These are phyloP conservation scores for Lichtheimia hyalospora DNA, from an alignment of 371 early-diverging fungal species.

Conservation along the genomic window DNA sequence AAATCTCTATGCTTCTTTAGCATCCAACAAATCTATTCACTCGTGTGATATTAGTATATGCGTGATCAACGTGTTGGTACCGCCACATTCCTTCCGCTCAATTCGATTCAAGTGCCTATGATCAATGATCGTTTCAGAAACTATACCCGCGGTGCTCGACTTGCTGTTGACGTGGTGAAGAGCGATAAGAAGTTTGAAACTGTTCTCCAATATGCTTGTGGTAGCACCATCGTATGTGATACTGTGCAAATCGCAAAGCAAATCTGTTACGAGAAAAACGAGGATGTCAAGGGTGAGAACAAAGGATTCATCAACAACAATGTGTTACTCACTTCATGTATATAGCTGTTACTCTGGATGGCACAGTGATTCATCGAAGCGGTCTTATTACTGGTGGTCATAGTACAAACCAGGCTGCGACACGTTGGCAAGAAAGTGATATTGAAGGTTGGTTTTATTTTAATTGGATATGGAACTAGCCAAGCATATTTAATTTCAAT, in stretches of 20 bases:
- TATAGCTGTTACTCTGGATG: slow-evolving; percentile 88
- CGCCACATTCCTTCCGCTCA: slow-evolving; percentile 94
- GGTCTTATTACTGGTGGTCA: slow-evolving; percentile 95
- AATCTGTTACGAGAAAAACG: slow-evolving; percentile 77
- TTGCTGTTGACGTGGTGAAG: slow-evolving; percentile 88
- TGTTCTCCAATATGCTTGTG: slow-evolving; percentile 89
- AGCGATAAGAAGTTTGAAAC: slow-evolving; percentile 77
- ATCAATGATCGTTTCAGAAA: slow-evolving; percentile 83
- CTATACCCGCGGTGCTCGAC: slow-evolving; percentile 72
- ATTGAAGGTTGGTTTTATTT: slow-evolving; percentile 51
- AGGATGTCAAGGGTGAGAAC: slow-evolving; percentile 76
- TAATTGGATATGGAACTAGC: too few species aligned
- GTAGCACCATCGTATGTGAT: slow-evolving; percentile 89
- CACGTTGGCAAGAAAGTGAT: slow-evolving; percentile 88
- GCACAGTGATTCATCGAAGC: slow-evolving; percentile 92
- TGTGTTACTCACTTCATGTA: too few species aligned
- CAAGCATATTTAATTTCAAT: not conserved
- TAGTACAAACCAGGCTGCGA: slow-evolving; percentile 40
- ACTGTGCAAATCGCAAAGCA: slow-evolving; percentile 80
- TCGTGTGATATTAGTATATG: slow-evolving; percentile 58
- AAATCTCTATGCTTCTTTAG: not conserved
- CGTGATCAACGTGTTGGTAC: slow-evolving; percentile 92
- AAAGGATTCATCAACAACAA: not conserved
- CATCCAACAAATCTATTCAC: not conserved
- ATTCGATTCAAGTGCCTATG: slow-evolving; percentile 70